These are phyloP conservation scores for Leucocoprinus sp. DNA, from an alignment of 768 basidiomycete species.

Conservation along the genomic window DNA sequence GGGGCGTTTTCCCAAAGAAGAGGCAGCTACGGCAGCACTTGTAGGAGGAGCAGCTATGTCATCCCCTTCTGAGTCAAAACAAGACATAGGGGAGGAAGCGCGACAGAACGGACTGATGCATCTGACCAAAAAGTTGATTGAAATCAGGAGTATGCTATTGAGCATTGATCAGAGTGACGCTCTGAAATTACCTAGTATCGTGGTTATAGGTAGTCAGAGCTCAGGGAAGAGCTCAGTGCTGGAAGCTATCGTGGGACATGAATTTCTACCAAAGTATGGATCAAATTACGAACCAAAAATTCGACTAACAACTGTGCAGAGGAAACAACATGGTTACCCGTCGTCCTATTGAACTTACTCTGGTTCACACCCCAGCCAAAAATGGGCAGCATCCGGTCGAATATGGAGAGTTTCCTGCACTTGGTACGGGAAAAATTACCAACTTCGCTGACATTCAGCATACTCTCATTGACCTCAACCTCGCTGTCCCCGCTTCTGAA, in stretches of 20 bases:
- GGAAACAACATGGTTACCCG: constrained; percentile 99
- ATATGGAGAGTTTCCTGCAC: constrained; percentile 90
- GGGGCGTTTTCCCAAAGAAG: constrained; percentile 46
- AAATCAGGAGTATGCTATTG: constrained; percentile 89
- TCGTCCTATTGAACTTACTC: constrained; percentile 94
- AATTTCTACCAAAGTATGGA: constrained; percentile 94
- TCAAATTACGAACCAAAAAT: not conserved
- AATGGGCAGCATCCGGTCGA: constrained; percentile 54
- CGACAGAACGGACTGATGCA: constrained; percentile 85
- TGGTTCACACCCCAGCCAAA: constrained; percentile 78
- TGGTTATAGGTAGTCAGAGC: constrained; percentile 97
- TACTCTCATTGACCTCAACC: constrained; percentile 89
- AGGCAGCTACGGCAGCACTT: constrained; percentile 62
- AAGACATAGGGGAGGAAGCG: constrained; percentile 31
- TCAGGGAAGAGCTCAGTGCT: constrained; percentile 97
- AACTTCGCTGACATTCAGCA: constrained; percentile 90
- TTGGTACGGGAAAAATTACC: constrained; percentile 83
- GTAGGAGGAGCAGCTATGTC: constrained; percentile 74
- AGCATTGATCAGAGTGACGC: constrained; percentile 94
- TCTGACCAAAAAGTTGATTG: constrained; percentile 90
- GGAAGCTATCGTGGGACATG: constrained; percentile 95
- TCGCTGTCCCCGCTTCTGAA: constrained; percentile 83
- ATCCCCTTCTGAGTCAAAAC: constrained; percentile 57
- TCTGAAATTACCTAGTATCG: constrained; percentile 93
- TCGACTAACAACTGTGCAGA: constrained; percentile 32